Percentiles rank a stretch among this genome's conserved stretches.
Conservation (phyloP, 1,284 basidiomycete species). For the Gomphus bonarii region DNA sequence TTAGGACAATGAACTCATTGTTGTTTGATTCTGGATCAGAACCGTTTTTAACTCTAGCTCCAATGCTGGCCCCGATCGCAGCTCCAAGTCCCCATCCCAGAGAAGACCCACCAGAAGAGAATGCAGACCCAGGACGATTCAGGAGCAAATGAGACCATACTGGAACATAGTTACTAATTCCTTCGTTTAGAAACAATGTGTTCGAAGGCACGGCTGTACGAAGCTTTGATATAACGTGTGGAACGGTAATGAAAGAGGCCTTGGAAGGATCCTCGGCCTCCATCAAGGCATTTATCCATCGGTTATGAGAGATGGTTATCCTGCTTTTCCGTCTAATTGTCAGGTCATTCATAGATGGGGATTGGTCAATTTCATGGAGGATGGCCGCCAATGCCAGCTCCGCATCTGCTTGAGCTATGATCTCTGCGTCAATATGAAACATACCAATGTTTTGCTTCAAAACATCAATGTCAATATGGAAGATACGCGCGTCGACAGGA, state of each 20-base stretch:
- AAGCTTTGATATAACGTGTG: conserved; percentile 40
- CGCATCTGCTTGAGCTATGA: conserved; percentile 47
- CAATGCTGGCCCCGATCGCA: conserved; percentile 46
- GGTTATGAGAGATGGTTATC: conserved; percentile 17
- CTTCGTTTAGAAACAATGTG: conserved; percentile 50
- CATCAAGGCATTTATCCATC: conserved; percentile 19
- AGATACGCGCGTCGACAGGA: conserved; percentile 33
- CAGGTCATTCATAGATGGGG: background rate
- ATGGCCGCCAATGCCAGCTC: conserved; percentile 44
- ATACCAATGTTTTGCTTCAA: conserved; percentile 43
- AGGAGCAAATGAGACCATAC: conserved; percentile 51
- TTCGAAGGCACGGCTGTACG: conserved; percentile 30
- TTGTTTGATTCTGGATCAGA: conserved; percentile 18
- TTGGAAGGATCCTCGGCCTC: conserved; percentile 16
- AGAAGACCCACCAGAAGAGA: conserved; percentile 48
- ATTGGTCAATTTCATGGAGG: conserved; percentile 21
- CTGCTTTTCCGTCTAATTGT: conserved; percentile 9
- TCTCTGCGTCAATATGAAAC: conserved; percentile 45
- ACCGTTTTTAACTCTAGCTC: too few species aligned
- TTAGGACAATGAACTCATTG: conserved; percentile 40
- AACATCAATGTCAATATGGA: conserved; percentile 55
- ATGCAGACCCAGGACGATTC: conserved; percentile 36
- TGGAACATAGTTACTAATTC: conserved; percentile 43
- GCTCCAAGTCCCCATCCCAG: conserved; percentile 60
- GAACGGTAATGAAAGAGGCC: conserved; percentile 28